A percentile compares a stretch with the other conserved stretches of the same genome.
Conservation (phyloP, 257 asterid species). For the Voacanga thouarsii region DNA sequence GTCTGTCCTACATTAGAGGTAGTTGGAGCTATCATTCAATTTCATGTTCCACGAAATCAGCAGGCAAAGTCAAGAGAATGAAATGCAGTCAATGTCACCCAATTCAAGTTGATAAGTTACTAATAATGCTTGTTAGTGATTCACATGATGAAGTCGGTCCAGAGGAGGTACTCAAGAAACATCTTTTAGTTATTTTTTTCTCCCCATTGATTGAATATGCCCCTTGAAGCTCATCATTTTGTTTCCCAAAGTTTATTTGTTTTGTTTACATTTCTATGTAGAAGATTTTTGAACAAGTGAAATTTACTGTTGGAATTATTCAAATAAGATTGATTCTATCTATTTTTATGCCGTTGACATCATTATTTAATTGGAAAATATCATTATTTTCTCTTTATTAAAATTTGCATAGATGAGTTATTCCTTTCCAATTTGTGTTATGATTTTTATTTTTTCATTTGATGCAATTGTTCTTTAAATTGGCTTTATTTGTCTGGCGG, state of each 20-base stretch:
- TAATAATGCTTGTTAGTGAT: slow-evolving; percentile 33
- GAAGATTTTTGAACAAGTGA: too few relatives aligned
- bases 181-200: not conserved
- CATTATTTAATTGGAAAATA: not conserved
- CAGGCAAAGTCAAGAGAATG: slow-evolving; percentile 27
- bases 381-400: not conserved
- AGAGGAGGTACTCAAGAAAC: slow-evolving; percentile 21
- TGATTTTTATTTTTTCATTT: too few relatives aligned
- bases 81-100: slow-evolving; percentile 35
- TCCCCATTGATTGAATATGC: too few relatives aligned
- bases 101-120: slow-evolving; percentile 30
- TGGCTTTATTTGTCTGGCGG: too few relatives aligned
- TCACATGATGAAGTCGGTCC: slow-evolving; percentile 37
- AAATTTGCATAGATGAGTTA: too few relatives aligned
- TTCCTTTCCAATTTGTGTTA: too few relatives aligned
- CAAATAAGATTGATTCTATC: not conserved
- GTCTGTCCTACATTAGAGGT: slow-evolving; percentile 69
- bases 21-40: slow-evolving; percentile 58
- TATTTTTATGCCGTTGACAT: not conserved
- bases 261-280: too few relatives aligned
- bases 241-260: too few relatives aligned
- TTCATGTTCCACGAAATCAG: slow-evolving; percentile 42
- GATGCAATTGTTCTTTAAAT: too few relatives aligned
- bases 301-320: too few relatives aligned
- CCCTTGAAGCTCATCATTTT: too few relatives aligned